Conservation (phyloP, 2,329 filamentous ascomycete genomes). For the Apiospora arundinis region DNA sequence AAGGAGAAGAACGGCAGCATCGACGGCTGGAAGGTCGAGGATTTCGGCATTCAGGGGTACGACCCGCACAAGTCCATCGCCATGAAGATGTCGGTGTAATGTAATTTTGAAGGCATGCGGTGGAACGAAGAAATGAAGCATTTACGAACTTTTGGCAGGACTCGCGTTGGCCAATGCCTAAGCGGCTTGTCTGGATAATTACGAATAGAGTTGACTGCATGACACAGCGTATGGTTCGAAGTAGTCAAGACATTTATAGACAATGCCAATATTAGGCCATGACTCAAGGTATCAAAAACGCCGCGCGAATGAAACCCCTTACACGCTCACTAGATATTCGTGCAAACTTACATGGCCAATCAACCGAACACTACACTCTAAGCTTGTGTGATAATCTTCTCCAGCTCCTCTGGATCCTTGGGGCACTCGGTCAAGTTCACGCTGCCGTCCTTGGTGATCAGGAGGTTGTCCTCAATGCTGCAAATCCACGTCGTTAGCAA, state of each 20-base stretch:
- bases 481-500: constrained; percentile 29
- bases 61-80: constrained; percentile 88
- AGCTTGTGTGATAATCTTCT: constrained; percentile 54
- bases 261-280: neutral
- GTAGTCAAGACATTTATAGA: constrained; percentile 1
- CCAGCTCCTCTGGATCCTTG: constrained; percentile 70
- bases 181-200: no score
- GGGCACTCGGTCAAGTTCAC: constrained; percentile 76
- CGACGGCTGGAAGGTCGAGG: constrained; percentile 88
- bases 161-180: neutral
- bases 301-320: constrained; percentile 3
- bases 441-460: constrained; percentile 72
- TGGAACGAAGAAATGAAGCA: neutral
- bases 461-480: constrained; percentile 72
- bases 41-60: constrained; percentile 88
- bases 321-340: neutral
- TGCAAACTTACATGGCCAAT: neutral
- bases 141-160: neutral
- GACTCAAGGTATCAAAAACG: constrained; percentile 14
- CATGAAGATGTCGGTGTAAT: constrained; percentile 97
- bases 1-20: constrained; percentile 74
- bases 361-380: neutral
- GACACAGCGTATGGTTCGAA: neutral
- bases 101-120: neutral
- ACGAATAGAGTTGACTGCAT: no score